Evolutionary conservation across 176 grass and related monocot genomes (phyloP), one percentile per base, ranked within the genome.

Genomic region (Eremochloa ophiuroides): DNA sequence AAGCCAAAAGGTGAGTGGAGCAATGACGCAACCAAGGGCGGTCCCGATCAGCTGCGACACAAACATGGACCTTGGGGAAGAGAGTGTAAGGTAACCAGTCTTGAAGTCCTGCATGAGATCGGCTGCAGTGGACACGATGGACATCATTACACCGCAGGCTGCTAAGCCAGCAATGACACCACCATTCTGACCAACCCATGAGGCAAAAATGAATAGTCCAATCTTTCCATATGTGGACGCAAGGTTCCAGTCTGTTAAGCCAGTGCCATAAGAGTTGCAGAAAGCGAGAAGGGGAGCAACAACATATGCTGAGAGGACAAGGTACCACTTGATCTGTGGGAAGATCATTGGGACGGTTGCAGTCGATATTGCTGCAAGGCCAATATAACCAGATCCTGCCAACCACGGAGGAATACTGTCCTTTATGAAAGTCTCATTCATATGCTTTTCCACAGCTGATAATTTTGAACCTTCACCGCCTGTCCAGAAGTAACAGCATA

Each of bases 41-140:
- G 94, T 97, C 74, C 91, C 94, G 25, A 93, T 93, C 62, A 97
- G 53, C 80, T 93, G 94, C 6, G 94, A 97, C 47, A 97, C 88
- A 74, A 97, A 97, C 94, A 93, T 97, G 46, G 91, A 97, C 64
- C 86, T 85, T 7, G 94, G 94, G 48, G 94, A 97, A 9, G 91
- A 93, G 16, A 93, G 83, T 26, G 94, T 97, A n/a, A 97, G 80
- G 60, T 97, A 97, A 17, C 94, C 94, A 2, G 94, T 97, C 87
- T 93, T 97, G 80, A 97, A 97, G 83, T 97, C 94, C 80, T 97
- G 94, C 94, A 97, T 97, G 38, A 97, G 90, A 89, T 97, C 94
- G 7, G 94, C 88, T 37, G 88, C 94, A 18, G 94, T 97, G 16
- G 94, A 89, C 4, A 97, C 88, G 2, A 97, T 93, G 25, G 94